Base-by-base conservation (phyloP, 257 asterid species). In the Lantana camara region DNA sequence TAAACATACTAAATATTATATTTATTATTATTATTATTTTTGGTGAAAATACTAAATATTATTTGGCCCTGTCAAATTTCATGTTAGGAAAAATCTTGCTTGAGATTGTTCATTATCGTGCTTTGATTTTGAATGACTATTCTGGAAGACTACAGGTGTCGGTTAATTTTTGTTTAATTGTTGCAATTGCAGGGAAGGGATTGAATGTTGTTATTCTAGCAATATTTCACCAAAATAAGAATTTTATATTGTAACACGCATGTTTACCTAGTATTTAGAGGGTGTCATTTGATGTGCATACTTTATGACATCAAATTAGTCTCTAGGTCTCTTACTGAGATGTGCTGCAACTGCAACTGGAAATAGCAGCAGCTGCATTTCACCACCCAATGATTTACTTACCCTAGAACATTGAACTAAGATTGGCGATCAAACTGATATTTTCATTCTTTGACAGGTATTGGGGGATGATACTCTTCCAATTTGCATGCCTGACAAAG, bases 401-500 rank as follows among this genome's bases (percentile, higher is more conserved):
- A 34, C 40, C 19, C 48, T 50, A 23, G 59, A 62, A 34, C 37
- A 4, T 57, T 27, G 32, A 27, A 27, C 32, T 5, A 27, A 27
- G 32, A 27, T 41, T 5, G 34, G 57, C 57, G 51, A 63, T 4
- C 22, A 16, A 37, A 9, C 29, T 34, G 49, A 17, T 64, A 13
- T 41, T 21, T 73, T 72, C 66, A 16, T 68, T 66, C 12, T 61
- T 27, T 50, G 20, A 54, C 95, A 95, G 99, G 90, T 86, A 40
- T 76, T 90, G 57, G 75, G 90, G 52, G 96, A 84, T 69, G 89
- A 86, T 73, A 74, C 86, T 19, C 80, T 82, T 71, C 95, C 95
- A 10, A 70, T 82, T 75, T 83, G 93, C 83, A 82, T 74, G 75
- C 81, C 95, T 19, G 96, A 91, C 75, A 82, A 79, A 63, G 99